Evolutionary conservation across 148 eudicot genomes (phyloP), one percentile per base, ranked within the genome.

Genomic region (Spergularia marina): DNA sequence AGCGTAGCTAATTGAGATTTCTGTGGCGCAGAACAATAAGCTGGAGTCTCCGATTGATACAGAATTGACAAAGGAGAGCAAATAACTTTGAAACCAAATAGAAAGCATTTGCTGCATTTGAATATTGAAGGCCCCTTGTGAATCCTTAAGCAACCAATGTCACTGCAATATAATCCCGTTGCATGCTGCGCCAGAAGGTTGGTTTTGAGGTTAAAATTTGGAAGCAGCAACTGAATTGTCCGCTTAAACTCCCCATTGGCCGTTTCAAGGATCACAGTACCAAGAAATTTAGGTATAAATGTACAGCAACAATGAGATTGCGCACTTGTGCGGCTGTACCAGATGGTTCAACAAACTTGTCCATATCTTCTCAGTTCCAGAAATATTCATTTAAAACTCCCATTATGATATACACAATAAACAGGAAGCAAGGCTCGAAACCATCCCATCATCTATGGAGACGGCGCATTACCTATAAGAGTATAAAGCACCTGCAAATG

Each of bases 401-500:
- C 63, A 39, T 71, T 55, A 17, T 20, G 16, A 4, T 20, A 53
- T 11, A 15, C 75, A 72, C 14, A 55, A 25, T 14, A 52, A 2
- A 44, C 25, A n/a, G 34, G 62, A 44, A 40, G 12, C 44, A 30
- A 72, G 60, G 62, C 49, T 7, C 10, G 2, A n/a, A 9, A 10
- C 71, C 68, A 15, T 44, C 2, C 18, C 52, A 20, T 13, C 34
- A 11, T 36, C 10, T 1, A 34, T 23, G 30, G 64, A 57, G 44
- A n/a, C 11, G 5, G 51, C 0, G 18, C 36, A 30, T 76, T 44
- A 81, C 69, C 83, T 59, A 62, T 49, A 53, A 16, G 83, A 74
- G 68, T 70, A 82, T 18, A 72, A 61, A 14, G 82, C 84, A 58
- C 91, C 89, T 1, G 81, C 84, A 81, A 91, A 89, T 53, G 90